Conservation (phyloP, 2,329 filamentous ascomycete species). For the Phialophora verrucosa region DNA sequence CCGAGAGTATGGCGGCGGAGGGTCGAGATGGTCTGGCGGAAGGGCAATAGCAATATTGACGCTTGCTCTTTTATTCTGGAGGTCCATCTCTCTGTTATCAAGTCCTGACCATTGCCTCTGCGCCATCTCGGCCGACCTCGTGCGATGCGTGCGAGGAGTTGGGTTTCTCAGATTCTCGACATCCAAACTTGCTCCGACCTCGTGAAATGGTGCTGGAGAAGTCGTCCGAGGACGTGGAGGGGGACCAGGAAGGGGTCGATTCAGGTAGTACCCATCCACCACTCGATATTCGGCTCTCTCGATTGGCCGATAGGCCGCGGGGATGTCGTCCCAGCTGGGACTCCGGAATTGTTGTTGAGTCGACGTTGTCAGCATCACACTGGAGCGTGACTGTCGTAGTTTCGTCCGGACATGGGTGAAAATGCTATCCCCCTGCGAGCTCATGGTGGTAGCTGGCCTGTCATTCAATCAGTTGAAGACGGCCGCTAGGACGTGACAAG, state of each 20-base stretch:
- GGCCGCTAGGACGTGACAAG: neutral
- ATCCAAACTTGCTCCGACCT: slow-evolving; percentile 7
- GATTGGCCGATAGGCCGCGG: slow-evolving; percentile 26
- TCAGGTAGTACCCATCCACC: slow-evolving; percentile 25
- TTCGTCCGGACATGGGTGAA: slow-evolving; percentile 28
- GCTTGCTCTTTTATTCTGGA: slow-evolving; percentile 21
- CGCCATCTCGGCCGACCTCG: slow-evolving; percentile 24
- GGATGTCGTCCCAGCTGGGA: slow-evolving; percentile 25
- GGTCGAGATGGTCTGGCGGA: slow-evolving; percentile 31
- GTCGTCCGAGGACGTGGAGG: slow-evolving; percentile 29
- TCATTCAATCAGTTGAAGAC: neutral
- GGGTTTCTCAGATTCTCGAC: slow-evolving; percentile 17
- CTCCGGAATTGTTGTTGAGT: neutral
- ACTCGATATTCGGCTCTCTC: slow-evolving; percentile 14
- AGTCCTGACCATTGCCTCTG: slow-evolving; percentile 17
- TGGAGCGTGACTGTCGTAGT: slow-evolving; percentile 31
- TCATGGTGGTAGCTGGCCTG: slow-evolving; percentile 12
- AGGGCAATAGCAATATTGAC: slow-evolving; percentile 33
- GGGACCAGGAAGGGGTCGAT: slow-evolving; percentile 24
- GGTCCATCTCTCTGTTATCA: slow-evolving; percentile 8
- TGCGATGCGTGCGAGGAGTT: slow-evolving; percentile 24
- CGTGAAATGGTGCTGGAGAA: slow-evolving; percentile 14
- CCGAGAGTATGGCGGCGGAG: slow-evolving; percentile 32
- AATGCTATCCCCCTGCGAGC: slow-evolving; percentile 16
- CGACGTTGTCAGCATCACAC: slow-evolving; percentile 9